Evolutionary conservation across 371 early-diverging fungal species (phyloP).

Genomic region (Mucor plumbeus): DNA sequence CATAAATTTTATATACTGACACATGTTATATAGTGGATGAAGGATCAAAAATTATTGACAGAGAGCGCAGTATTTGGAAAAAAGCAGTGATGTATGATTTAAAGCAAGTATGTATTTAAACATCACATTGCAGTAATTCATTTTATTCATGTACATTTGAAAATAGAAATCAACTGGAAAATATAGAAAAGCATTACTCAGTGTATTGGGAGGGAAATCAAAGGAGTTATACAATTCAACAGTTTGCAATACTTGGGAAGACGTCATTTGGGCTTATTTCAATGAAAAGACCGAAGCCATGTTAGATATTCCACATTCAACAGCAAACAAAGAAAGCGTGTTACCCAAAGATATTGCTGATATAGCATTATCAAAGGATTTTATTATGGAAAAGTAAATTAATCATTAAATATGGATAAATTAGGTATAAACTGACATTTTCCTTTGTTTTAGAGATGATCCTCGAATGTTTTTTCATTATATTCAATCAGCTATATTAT

Average conservation of each 20-base stretch:
- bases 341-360: neutral
- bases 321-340: neutral
- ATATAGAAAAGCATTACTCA: neutral
- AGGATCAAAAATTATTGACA: neutral
- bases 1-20: neutral
- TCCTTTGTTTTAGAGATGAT: neutral
- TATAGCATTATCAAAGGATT: conserved; percentile 23
- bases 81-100: conserved; percentile 9
- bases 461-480: conserved; percentile 28
- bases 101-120: conserved; percentile 8
- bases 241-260: conserved; percentile 40
- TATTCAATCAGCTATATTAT: conserved; percentile 20
- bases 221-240: conserved; percentile 11
- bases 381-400: conserved; percentile 15
- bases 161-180: neutral
- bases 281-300: conserved; percentile 25
- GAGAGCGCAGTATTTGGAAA: conserved; percentile 11
- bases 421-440: neutral
- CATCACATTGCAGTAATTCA: neutral
- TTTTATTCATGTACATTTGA: neutral
- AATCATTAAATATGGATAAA: neutral
- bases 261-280: conserved; percentile 42
- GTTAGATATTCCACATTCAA: conserved; percentile 8
- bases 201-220: conserved; percentile 10
- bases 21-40: neutral